Evolutionary conservation across 495 filamentous ascomycete species (phyloP).

Genomic region (Lasiosphaeria miniovina): DNA sequence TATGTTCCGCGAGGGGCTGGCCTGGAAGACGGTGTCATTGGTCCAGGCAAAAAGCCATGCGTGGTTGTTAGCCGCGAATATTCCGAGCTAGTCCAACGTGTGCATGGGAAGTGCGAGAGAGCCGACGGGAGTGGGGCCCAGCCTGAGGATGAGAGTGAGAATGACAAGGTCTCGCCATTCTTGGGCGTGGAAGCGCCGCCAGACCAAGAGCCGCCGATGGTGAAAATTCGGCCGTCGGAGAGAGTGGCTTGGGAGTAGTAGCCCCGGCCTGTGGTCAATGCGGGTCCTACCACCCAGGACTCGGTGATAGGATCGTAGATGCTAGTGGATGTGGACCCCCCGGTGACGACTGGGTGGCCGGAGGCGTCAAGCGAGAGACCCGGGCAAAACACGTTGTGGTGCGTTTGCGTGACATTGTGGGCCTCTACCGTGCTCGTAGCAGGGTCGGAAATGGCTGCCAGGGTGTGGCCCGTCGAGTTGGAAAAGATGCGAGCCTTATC

Average conservation of each 20-base stretch:
- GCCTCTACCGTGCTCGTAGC: constrained; percentile 31
- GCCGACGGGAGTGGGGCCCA: not conserved
- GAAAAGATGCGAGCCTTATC: constrained; percentile 4
- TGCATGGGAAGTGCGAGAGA: constrained; percentile 40
- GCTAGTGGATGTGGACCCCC: not conserved
- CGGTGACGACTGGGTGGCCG: constrained; percentile 50
- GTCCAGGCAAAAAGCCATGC: constrained; percentile 61
- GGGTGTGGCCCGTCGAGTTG: constrained; percentile 33
- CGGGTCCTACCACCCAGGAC: constrained; percentile 40
- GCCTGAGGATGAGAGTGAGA: no score
- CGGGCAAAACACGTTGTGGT: constrained; percentile 59
- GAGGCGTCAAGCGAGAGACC: constrained; percentile 50
- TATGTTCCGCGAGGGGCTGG: constrained; percentile 53
- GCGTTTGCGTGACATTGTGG: constrained; percentile 44
- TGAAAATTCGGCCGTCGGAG: constrained; percentile 56
- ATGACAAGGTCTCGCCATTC: not conserved
- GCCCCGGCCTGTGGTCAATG: constrained; percentile 52
- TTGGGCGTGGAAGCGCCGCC: constrained; percentile 28
- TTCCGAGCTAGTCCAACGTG: constrained; percentile 46
- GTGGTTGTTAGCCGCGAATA: constrained; percentile 55
- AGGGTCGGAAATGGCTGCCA: constrained; percentile 44
- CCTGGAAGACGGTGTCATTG: constrained; percentile 53
- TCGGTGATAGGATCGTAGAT: not conserved
- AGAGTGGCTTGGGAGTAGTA: constrained; percentile 54
- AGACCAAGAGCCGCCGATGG: constrained; percentile 58